phyloP scores from a whole-genome alignment of 2,329 filamentous ascomycete genomes.

The Raffaelea albimanens region DNA sequence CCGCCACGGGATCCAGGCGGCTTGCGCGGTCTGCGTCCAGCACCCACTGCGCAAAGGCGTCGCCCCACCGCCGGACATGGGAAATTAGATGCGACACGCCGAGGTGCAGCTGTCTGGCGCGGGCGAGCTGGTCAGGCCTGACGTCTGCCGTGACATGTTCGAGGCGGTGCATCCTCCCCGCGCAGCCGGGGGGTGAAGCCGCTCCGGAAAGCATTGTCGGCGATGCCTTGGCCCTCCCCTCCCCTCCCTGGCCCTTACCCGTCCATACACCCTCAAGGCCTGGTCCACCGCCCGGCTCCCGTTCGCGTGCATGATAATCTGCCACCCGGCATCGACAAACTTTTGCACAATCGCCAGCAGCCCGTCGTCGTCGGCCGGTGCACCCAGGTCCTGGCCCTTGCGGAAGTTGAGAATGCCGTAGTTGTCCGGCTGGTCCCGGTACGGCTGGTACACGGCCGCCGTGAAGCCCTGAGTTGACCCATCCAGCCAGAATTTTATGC shows the following conservation, averaged over 20 bases:
- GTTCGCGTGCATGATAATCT: constrained; percentile 12
- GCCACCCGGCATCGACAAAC: constrained; percentile 9
- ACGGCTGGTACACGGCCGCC: constrained; percentile 7
- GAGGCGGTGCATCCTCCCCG: constrained; percentile 5
- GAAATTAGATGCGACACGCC: constrained; percentile 9
- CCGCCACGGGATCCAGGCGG: constrained; percentile 8
- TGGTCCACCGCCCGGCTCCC: constrained; percentile 9
- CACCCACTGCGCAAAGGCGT: constrained; percentile 7
- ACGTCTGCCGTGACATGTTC: constrained; percentile 11
- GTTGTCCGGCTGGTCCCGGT: constrained; percentile 11
- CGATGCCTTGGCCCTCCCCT: too few relatives aligned
- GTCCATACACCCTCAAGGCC: constrained; percentile 7
- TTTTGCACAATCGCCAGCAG: constrained; percentile 6
- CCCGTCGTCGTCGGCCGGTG: constrained; percentile 7
- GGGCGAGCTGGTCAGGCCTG: constrained; percentile 5
- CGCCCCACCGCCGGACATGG: constrained; percentile 10
- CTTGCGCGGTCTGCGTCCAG: constrained; percentile 3
- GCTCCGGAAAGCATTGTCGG: background rate
- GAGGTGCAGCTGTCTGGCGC: constrained; percentile 5
- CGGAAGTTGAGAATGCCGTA: constrained; percentile 18
- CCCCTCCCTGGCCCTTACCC: constrained; percentile 5
- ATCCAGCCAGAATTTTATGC: constrained; percentile 10
- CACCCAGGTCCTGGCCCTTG: constrained; percentile 1
- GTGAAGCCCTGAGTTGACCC: constrained; percentile 10
- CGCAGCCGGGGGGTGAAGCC: background rate